Percentiles rank a stretch among this genome's conserved stretches.
Conservation (phyloP, 192 early-diverging fungal species). For the Chytriomyces sp. region DNA sequence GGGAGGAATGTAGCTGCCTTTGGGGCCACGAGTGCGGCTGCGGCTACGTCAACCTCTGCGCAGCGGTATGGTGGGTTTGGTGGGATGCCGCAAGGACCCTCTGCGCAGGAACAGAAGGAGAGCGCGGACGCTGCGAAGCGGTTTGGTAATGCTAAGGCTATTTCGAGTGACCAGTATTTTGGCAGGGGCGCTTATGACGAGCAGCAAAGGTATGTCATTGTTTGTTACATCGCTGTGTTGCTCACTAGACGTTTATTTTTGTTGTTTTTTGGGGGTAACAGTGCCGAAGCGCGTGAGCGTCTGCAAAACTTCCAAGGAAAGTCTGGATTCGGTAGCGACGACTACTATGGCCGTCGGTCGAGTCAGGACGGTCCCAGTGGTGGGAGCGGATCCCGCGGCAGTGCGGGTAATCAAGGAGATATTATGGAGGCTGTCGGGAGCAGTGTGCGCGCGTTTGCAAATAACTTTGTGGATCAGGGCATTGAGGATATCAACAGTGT, state of each 20-base stretch:
- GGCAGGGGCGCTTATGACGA: conserved; percentile 72
- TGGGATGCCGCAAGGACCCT: not conserved
- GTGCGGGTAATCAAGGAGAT: conserved; percentile 18
- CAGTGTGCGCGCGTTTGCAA: conserved; percentile 52
- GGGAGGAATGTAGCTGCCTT: not conserved
- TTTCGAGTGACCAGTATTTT: conserved; percentile 93
- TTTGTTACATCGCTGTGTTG: not conserved
- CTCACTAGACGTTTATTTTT: conserved; percentile 18
- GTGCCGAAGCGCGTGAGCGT: conserved; percentile 48
- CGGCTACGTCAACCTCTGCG: conserved; percentile 58
- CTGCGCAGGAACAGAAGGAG: conserved; percentile 35
- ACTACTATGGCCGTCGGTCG: conserved; percentile 53
- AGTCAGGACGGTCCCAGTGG: not conserved
- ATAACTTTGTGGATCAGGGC: conserved; percentile 58
- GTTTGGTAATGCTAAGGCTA: conserved; percentile 81
- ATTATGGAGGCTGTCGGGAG: conserved; percentile 36
- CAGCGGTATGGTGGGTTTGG: not conserved
- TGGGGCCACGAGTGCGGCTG: conserved; percentile 22
- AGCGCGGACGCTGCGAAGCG: conserved; percentile 68
- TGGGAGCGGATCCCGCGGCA: not conserved
- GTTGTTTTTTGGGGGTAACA: conserved; percentile 32
- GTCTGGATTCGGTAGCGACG: conserved; percentile 57
- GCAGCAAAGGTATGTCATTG: conserved; percentile 40
- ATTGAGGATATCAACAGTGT: conserved; percentile 48
- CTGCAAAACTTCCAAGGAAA: conserved; percentile 56